Evolutionary conservation across 2,329 filamentous ascomycete species (phyloP), one percentile per base, ranked within the genome.

Genomic region (Calonectria hawksworthii): DNA sequence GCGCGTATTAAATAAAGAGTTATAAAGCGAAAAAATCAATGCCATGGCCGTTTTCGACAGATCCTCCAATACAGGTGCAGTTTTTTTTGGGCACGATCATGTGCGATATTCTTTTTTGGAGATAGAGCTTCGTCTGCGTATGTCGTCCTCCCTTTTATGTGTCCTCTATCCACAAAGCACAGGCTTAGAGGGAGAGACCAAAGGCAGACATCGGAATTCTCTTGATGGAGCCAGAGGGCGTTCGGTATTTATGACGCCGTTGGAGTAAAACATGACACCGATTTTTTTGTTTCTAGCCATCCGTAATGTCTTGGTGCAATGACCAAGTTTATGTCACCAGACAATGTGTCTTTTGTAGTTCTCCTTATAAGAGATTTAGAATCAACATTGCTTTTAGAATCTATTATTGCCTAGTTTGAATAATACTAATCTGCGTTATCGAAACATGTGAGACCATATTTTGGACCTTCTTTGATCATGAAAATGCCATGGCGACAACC

Each of bases 1-100:
- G 92, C 94, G 80, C 90, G 93, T 65, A 92, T 93, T 73, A 86
- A 83, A 72, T 87, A 83, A 78, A 70, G 52, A 32, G 30, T 34
- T 54, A 47, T 68, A 47, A 67, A 65, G 56, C 56, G 34, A 34
- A 63, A 34, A 14, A 63, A 41, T 41, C 56, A 41, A 41, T 16
- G 23, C 23, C 23, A 28, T 28, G 34, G 4, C 26, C 36, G 8
- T 28, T 41, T 28, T 41, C 3, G 11, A 47, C 61, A 41, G 61
- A 51, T 41, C 16, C 32, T 10, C 30, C 26, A 8, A 26, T 18
- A 13, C n/a, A n/a, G 26, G n/a, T n/a, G 30, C 21, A 32, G 23
- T 34, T 36, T 54, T n/a, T 65, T 56, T 9, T 56, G 34, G 44
- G 44, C 32, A 68, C 65, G 28, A 68, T 26, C 23, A 61, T 28